A percentile compares a stretch with the other conserved stretches of the same genome.
phyloP scores from a whole-genome alignment of 306 rosid species.

The Dryas alaskensis region DNA sequence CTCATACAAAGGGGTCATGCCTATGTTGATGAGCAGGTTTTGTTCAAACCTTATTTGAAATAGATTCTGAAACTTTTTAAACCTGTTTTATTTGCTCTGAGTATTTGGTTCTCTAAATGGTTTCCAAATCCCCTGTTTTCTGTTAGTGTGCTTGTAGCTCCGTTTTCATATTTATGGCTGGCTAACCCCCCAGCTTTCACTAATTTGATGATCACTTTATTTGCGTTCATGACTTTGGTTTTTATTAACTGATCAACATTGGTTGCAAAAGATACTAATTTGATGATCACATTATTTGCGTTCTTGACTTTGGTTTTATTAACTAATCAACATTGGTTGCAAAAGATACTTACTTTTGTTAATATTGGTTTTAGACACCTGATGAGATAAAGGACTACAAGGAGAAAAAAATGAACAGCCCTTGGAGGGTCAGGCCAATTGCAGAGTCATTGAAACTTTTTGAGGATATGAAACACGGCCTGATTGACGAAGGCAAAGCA shows the following conservation, averaged over 20 bases:
- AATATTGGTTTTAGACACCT: constrained; percentile 59
- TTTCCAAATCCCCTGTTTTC: neutral
- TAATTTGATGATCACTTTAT: neutral
- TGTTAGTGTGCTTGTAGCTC: neutral
- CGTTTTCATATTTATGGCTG: neutral
- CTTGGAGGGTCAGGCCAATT: constrained; percentile 92
- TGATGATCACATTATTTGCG: neutral
- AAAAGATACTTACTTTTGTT: constrained; percentile 12
- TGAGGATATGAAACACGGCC: constrained; percentile 84
- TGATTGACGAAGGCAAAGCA: constrained; percentile 89
- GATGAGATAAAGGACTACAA: constrained; percentile 87
- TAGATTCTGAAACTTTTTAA: neutral
- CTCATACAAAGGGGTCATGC: constrained; percentile 84
- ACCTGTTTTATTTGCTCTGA: neutral
- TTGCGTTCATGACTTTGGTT: neutral
- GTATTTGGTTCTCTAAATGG: neutral
- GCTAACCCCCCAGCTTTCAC: neutral
- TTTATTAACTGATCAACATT: neutral
- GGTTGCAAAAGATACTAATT: neutral
- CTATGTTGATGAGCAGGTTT: constrained; percentile 96
- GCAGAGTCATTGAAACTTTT: constrained; percentile 79
- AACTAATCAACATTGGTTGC: neutral
- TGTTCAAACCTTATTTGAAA: neutral
- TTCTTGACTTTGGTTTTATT: neutral
- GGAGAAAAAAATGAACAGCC: constrained; percentile 93